A percentile compares a stretch with the other conserved stretches of the same genome.
Evolutionary conservation across 768 basidiomycete genomes (phyloP).

Genomic region (Tremella mesenterica): DNA sequence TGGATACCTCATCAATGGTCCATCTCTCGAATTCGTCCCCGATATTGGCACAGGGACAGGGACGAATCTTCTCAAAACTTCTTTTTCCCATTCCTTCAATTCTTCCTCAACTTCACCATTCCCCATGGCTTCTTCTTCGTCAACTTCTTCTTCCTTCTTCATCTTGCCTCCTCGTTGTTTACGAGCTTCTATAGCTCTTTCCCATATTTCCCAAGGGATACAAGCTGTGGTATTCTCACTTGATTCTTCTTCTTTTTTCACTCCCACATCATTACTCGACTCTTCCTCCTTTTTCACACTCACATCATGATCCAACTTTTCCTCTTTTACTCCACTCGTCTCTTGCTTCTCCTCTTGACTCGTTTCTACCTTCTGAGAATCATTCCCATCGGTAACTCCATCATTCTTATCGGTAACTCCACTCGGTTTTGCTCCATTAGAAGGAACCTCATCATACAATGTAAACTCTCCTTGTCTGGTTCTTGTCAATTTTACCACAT

Average conservation of each 20-base stretch:
- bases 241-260: neutral
- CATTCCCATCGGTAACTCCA: conserved; percentile 1
- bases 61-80: conserved; percentile 54
- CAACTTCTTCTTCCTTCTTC: conserved; percentile 14
- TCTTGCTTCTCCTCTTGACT: neutral
- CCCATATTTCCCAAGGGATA: conserved; percentile 41
- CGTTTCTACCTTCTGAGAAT: conserved; percentile 1
- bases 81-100: conserved; percentile 62
- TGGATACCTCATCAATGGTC: conserved; percentile 2
- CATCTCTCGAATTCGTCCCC: conserved; percentile 2
- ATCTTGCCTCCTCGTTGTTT: conserved; percentile 59
- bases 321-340: neutral
- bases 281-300: neutral
- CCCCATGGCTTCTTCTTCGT: conserved; percentile 31
- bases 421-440: conserved; percentile 10
- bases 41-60: conserved; percentile 25
- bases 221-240: conserved; percentile 50
- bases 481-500: conserved; percentile 82
- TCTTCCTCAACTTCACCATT: conserved; percentile 52
- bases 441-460: conserved; percentile 19
- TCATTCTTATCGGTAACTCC: too few relatives aligned
- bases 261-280: neutral
- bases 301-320: neutral
- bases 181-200: conserved; percentile 32
- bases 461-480: conserved; percentile 77